Conservation (phyloP, 2,329 filamentous ascomycete species). For the Sclerotinia spermophila region DNA sequence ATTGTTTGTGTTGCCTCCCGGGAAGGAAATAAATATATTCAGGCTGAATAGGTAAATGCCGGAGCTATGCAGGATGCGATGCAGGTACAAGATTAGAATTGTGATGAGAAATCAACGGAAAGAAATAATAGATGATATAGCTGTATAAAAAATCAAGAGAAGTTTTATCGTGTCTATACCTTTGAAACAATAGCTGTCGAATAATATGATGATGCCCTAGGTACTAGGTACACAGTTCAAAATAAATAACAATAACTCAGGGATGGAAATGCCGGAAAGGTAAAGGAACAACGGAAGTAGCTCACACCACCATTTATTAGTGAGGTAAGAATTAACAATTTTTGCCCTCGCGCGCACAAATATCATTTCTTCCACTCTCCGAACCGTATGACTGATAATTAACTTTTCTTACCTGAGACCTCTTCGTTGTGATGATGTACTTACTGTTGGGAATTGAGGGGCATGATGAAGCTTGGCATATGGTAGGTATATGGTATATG, state of each 20-base stretch:
- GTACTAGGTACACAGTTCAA: not conserved
- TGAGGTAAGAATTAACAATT: not conserved
- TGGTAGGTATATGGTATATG: not conserved
- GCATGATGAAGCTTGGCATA: conserved; percentile 7
- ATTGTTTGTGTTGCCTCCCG: not conserved
- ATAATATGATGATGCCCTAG: not conserved
- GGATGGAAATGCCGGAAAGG: not conserved
- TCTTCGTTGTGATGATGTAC: not conserved
- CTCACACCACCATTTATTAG: not conserved
- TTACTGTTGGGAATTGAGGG: not conserved
- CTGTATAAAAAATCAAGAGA: not conserved
- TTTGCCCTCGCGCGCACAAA: not conserved
- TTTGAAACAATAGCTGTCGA: not conserved
- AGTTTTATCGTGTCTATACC: not conserved
- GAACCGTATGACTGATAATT: not conserved
- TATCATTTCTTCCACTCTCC: not conserved
- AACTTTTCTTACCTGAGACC: not conserved
- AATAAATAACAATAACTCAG: not conserved
- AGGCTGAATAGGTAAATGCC: not conserved
- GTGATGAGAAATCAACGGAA: not conserved
- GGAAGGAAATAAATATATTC: not conserved
- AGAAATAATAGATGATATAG: not conserved
- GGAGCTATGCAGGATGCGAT: not conserved
- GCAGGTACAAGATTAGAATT: conserved; percentile 5
- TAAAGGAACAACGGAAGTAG: not conserved